phyloP scores from a whole-genome alignment of 1,284 basidiomycete genomes.

The Tylopilus sp. region DNA sequence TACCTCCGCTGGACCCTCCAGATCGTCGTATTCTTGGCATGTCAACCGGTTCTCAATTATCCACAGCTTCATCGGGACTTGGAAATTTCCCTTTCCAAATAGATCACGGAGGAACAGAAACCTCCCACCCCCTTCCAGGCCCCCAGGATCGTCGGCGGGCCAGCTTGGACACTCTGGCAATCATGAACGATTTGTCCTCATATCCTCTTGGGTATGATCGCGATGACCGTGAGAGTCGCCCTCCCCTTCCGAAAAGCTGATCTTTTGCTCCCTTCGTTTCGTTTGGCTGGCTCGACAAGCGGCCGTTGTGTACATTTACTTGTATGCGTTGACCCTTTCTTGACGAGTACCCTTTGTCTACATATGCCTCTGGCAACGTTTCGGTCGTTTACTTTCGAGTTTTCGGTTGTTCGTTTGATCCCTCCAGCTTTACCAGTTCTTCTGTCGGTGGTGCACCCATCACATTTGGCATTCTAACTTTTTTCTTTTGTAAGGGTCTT shows the following conservation, averaged over 20 bases:
- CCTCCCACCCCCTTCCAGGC: constrained; percentile 23
- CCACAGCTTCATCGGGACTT: constrained; percentile 66
- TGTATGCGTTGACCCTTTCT: constrained; percentile 26
- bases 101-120: constrained; percentile 45
- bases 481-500: constrained; percentile 13
- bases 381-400: constrained; percentile 9
- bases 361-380: constrained; percentile 3
- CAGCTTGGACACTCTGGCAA: constrained; percentile 73
- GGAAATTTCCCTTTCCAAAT: constrained; percentile 81
- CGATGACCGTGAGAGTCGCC: constrained; percentile 38
- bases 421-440: constrained; percentile 3
- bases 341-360: constrained; percentile 10
- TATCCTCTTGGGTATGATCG: constrained; percentile 71
- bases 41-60: constrained; percentile 66
- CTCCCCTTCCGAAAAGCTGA: constrained; percentile 31
- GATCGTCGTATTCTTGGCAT: constrained; percentile 55
- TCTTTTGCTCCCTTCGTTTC: constrained; percentile 2
- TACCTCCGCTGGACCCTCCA: constrained; percentile 42
- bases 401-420: constrained; percentile 9
- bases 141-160: constrained; percentile 54
- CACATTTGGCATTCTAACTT: background rate
- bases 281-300: constrained; percentile 29
- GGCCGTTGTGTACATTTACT: constrained; percentile 25
- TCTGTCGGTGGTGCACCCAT: background rate
- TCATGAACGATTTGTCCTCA: constrained; percentile 73